Evolutionary conservation across 2,329 filamentous ascomycete species (phyloP).

Genomic region (Trichoderma lentiforme): DNA sequence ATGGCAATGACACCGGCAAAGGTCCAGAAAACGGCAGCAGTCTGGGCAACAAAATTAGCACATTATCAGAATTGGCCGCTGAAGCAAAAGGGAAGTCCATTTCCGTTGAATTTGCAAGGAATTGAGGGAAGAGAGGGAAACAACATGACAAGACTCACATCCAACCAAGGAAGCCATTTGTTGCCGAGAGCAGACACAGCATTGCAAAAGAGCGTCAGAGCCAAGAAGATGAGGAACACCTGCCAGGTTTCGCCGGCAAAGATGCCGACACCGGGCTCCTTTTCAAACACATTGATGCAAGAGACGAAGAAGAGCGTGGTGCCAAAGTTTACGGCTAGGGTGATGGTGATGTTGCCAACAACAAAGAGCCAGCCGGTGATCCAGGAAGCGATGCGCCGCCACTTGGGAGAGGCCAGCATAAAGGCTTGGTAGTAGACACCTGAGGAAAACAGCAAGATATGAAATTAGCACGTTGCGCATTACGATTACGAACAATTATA

Average conservation of each 20-base stretch:
- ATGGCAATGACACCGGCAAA: conserved; percentile 68
- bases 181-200: conserved; percentile 65
- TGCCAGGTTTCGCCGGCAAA: conserved; percentile 57
- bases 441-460: conserved; percentile 20
- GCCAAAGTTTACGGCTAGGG: conserved; percentile 77
- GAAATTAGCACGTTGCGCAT: neutral
- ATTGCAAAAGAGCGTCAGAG: conserved; percentile 62
- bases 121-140: neutral
- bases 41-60: conserved; percentile 40
- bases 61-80: neutral
- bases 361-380: conserved; percentile 74
- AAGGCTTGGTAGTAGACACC: conserved; percentile 75
- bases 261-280: conserved; percentile 41
- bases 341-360: conserved; percentile 78
- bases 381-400: conserved; percentile 64
- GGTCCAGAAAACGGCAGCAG: conserved; percentile 71
- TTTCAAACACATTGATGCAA: conserved; percentile 55
- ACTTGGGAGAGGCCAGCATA: conserved; percentile 62
- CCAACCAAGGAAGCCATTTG: conserved; percentile 62
- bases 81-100: neutral
- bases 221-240: conserved; percentile 68
- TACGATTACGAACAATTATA: neutral
- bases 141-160: conserved; percentile 51
- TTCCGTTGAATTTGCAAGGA: neutral
- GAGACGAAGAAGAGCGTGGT: conserved; percentile 63